These are phyloP conservation scores for Phyllosticta ampelicida DNA, from an alignment of 2,329 filamentous ascomycete species.

Conservation along the genomic window DNA sequence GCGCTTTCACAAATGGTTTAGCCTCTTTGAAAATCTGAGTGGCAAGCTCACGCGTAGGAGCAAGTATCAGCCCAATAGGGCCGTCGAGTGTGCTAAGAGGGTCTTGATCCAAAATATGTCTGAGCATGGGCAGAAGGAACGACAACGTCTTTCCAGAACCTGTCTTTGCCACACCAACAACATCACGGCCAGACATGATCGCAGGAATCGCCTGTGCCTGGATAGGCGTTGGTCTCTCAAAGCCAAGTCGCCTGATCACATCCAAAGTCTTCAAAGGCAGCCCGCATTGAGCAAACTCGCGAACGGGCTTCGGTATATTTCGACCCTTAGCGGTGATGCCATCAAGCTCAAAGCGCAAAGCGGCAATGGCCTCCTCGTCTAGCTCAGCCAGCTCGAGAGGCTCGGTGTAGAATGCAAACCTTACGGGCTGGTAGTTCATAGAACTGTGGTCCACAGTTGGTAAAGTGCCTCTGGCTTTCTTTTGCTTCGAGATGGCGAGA, in stretches of 20 bases:
- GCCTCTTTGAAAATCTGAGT: constrained; percentile 91
- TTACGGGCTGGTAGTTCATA: constrained; percentile 70
- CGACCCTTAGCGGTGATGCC: constrained; percentile 75
- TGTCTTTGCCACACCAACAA: constrained; percentile 94
- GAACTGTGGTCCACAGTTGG: constrained; percentile 79
- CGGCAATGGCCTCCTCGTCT: constrained; percentile 72
- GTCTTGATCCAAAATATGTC: constrained; percentile 90
- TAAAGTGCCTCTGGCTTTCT: constrained; percentile 92
- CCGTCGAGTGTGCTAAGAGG: constrained; percentile 76
- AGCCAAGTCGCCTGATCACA: constrained; percentile 70
- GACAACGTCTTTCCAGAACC: constrained; percentile 96
- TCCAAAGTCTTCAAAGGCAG: constrained; percentile 78
- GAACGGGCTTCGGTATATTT: constrained; percentile 83
- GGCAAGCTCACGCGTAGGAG: constrained; percentile 86
- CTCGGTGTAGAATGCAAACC: constrained; percentile 92
- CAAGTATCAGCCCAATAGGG: constrained; percentile 79
- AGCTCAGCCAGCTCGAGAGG: constrained; percentile 73
- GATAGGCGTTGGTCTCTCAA: constrained; percentile 83
- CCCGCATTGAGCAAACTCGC: constrained; percentile 94
- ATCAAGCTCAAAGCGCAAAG: constrained; percentile 76
- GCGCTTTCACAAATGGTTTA: constrained; percentile 83
- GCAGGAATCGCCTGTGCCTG: constrained; percentile 91
- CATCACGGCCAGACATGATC: constrained; percentile 91
- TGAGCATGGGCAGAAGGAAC: constrained; percentile 92
- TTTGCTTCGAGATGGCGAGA: constrained; percentile 49